Conservation (phyloP, 805 yeast genomes). For the Cyberlindnera misumaiensis region DNA sequence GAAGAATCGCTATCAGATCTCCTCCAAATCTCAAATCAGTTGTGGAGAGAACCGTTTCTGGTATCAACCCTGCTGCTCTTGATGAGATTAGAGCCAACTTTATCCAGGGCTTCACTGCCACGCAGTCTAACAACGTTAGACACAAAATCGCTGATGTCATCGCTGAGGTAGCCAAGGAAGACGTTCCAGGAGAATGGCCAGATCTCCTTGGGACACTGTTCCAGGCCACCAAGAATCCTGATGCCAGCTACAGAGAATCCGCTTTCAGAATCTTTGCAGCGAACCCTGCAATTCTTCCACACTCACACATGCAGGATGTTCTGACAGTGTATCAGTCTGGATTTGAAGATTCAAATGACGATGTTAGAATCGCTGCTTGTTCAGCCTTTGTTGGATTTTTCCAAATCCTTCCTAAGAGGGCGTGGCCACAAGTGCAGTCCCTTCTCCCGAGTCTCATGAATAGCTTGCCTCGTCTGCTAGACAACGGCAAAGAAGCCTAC, state of each 20-base stretch:
- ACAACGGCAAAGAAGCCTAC: conserved; percentile 71
- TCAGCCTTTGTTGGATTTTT: conserved; percentile 90
- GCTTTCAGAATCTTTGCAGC: conserved; percentile 85
- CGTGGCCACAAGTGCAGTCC: conserved; percentile 73
- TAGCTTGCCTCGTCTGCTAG: conserved; percentile 79
- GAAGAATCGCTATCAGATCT: conserved; percentile 76
- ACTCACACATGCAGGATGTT: conserved; percentile 45
- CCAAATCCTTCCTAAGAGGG: conserved; percentile 67
- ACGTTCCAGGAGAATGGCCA: conserved; percentile 59
- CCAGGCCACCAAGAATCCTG: conserved; percentile 49
- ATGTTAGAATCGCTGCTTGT: conserved; percentile 85
- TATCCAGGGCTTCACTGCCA: conserved; percentile 65
- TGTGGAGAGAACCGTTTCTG: conserved; percentile 74
- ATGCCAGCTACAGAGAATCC: conserved; percentile 75
- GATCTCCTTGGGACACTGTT: conserved; percentile 71
- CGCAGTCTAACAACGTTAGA: conserved; percentile 69
- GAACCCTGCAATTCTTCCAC: conserved; percentile 70
- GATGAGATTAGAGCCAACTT: conserved; percentile 58
- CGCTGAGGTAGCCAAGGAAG: conserved; percentile 81
- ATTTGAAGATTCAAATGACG: conserved; percentile 71
- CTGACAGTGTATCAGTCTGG: conserved; percentile 74
- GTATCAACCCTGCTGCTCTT: conserved; percentile 50
- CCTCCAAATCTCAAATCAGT: conserved; percentile 63
- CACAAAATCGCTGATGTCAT: conserved; percentile 93
- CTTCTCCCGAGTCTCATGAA: conserved; percentile 79